A percentile compares a stretch with the other conserved stretches of the same genome.
Conservation (phyloP, 768 basidiomycete genomes). For the Trametes sanguinea region DNA sequence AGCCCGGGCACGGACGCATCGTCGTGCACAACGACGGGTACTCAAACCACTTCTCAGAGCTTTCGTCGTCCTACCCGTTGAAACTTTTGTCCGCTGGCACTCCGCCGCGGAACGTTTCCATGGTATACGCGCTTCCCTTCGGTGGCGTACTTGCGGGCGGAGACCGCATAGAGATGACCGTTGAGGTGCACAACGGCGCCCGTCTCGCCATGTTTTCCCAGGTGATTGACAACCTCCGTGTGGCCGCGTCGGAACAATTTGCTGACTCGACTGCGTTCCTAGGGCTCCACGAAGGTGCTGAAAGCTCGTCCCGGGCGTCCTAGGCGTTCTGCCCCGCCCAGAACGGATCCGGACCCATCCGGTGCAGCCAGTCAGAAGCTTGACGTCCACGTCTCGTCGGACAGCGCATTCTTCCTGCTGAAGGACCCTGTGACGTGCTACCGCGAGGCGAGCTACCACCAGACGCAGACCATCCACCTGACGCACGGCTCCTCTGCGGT, state of each 20-base stretch:
- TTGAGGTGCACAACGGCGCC: constrained; percentile 57
- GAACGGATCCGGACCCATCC: constrained; percentile 13
- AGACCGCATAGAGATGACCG: constrained; percentile 66
- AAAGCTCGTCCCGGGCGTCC: constrained; percentile 62
- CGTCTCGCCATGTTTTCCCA: constrained; percentile 81
- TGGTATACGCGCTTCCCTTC: constrained; percentile 82
- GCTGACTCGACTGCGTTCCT: constrained; percentile 7
- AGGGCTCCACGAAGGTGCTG: constrained; percentile 97
- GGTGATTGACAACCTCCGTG: constrained; percentile 40
- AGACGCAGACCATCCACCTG: constrained; percentile 78
- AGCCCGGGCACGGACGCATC: constrained; percentile 59
- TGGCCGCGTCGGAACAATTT: not conserved
- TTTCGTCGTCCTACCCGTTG: constrained; percentile 82
- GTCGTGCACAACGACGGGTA: constrained; percentile 52
- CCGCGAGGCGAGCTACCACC: constrained; percentile 76
- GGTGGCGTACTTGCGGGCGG: constrained; percentile 92
- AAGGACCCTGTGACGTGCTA: constrained; percentile 96
- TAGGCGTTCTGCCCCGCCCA: constrained; percentile 44
- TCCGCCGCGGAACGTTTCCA: constrained; percentile 50
- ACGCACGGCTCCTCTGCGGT: constrained; percentile 60
- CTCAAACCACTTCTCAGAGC: constrained; percentile 65
- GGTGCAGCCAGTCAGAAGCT: constrained; percentile 62
- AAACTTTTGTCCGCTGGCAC: constrained; percentile 81
- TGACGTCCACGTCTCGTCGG: constrained; percentile 52
- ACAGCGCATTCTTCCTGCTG: constrained; percentile 71